Conservation (phyloP, 208 protist genomes). For the Leishmania martiniquensis region DNA sequence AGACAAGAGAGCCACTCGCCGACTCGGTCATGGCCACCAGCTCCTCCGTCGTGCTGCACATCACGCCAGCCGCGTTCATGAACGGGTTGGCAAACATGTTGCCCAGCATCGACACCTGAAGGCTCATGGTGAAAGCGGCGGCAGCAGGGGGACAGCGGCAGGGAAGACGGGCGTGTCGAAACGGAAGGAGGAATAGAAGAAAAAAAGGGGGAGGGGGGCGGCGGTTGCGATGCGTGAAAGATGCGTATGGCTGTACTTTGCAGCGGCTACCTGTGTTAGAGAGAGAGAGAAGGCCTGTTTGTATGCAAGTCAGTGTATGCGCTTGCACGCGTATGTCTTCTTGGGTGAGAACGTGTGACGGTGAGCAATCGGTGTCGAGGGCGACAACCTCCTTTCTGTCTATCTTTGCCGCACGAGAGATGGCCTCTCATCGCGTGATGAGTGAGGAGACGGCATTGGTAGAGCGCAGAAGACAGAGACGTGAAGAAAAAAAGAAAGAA, state of each 20-base stretch:
- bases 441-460: background rate
- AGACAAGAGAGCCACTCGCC: slow-evolving; percentile 69
- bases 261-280: background rate
- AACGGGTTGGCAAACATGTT: slow-evolving; percentile 81
- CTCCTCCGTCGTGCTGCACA: slow-evolving; percentile 74
- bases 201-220: too few relatives aligned
- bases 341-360: too few relatives aligned
- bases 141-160: background rate
- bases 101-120: slow-evolving; percentile 63
- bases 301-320: background rate
- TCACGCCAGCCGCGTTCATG: slow-evolving; percentile 89
- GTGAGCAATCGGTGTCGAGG: background rate
- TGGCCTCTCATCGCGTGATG: background rate
- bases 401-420: background rate
- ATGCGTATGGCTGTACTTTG: background rate
- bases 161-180: background rate
- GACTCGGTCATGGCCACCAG: slow-evolving; percentile 60
- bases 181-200: background rate
- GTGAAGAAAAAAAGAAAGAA: too few relatives aligned
- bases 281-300: background rate
- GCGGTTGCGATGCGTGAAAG: background rate
- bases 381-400: background rate
- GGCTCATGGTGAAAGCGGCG: slow-evolving; percentile 69
- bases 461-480: background rate
- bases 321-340: too few relatives aligned